A percentile compares a stretch with the other conserved stretches of the same genome.
Evolutionary conservation across 2,329 filamentous ascomycete species (phyloP).

Genomic region (Tetracladium maxilliforme): DNA sequence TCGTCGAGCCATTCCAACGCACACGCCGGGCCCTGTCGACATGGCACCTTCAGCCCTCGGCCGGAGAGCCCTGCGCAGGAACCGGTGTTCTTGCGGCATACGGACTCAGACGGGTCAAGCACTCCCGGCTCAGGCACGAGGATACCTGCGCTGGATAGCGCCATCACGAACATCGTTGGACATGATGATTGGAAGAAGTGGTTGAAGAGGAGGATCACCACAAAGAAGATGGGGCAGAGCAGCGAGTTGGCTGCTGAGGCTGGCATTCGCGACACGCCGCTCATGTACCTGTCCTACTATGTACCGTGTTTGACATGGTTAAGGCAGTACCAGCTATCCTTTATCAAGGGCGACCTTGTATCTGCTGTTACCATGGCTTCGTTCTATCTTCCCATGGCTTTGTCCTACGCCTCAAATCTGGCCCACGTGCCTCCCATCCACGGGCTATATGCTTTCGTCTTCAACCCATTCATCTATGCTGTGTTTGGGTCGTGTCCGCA

Average conservation of each 20-base stretch:
- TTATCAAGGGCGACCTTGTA: slow-evolving; percentile 72
- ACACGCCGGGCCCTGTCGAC: slow-evolving; percentile 35
- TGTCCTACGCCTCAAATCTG: slow-evolving; percentile 85
- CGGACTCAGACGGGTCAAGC: slow-evolving; percentile 17
- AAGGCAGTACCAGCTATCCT: slow-evolving; percentile 68
- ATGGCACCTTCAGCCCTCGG: slow-evolving; percentile 65
- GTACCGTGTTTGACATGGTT: slow-evolving; percentile 87
- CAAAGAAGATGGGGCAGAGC: slow-evolving; percentile 62
- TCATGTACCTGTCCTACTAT: slow-evolving; percentile 83
- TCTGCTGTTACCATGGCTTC: slow-evolving; percentile 93
- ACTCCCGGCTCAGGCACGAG: no score
- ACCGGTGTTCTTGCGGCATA: slow-evolving; percentile 13
- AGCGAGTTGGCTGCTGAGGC: slow-evolving; percentile 56
- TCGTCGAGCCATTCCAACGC: slow-evolving; percentile 10
- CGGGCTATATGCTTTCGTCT: slow-evolving; percentile 85
- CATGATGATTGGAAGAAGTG: slow-evolving; percentile 24
- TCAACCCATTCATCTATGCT: slow-evolving; percentile 84
- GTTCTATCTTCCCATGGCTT: slow-evolving; percentile 93
- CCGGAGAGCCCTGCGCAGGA: slow-evolving; percentile 30
- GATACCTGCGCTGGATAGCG: no score
- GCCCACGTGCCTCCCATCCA: slow-evolving; percentile 88
- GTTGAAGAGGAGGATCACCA: slow-evolving; percentile 36
- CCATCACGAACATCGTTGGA: no score
- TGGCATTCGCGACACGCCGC: slow-evolving; percentile 56
- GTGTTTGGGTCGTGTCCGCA: slow-evolving; percentile 82